Evolutionary conservation across 73 alveolate species (phyloP), one percentile per base, ranked within the genome.

Genomic region (Paramecium primaurelia): DNA sequence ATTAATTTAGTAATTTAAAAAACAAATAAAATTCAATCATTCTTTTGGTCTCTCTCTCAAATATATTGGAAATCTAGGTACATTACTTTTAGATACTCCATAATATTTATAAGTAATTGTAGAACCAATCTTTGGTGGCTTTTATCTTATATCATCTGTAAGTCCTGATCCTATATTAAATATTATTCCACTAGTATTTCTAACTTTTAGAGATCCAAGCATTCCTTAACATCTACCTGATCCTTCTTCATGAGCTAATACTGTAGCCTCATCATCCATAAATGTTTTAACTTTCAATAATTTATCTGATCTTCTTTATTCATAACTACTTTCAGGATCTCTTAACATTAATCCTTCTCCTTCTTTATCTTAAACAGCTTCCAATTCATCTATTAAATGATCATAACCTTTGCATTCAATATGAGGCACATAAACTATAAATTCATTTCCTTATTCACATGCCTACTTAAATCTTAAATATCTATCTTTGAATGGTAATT

Each of bases 311-410:
- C 99, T 64, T 73, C 97, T 92, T 42, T 77, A 47, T 68, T 95
- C 98, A 88, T 96, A 96, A 59, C 9, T 11, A 3, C 96, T 71
- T 1, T 93, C 86, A 28, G 99, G 96, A 69, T 95, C 95, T 88
- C 97, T 92, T 22, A 96, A 69, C 96, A 96, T 96, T 64, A 96
- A 45, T 11, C 99, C 99, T 88, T 96, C 99, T 1, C 99, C 99
- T 22, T 93, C 94, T 26, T 45, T 80, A n/a, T 59, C 94, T 11
- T 69, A 71, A 4, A 95, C 97, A 32, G 42, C 58, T 10, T 95
- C 94, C 71, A 95, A 51, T 51, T 95, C 95, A 28, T 69, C 92
- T 12, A 77, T 88, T 20, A 96, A 71, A 18, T 95, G 95, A 47
- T 95, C 97, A 40, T 68, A 49, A n/a, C 95, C 93, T 58, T 37